phyloP scores from a whole-genome alignment of 1,284 basidiomycete genomes.

The Tilletia walkeri region DNA sequence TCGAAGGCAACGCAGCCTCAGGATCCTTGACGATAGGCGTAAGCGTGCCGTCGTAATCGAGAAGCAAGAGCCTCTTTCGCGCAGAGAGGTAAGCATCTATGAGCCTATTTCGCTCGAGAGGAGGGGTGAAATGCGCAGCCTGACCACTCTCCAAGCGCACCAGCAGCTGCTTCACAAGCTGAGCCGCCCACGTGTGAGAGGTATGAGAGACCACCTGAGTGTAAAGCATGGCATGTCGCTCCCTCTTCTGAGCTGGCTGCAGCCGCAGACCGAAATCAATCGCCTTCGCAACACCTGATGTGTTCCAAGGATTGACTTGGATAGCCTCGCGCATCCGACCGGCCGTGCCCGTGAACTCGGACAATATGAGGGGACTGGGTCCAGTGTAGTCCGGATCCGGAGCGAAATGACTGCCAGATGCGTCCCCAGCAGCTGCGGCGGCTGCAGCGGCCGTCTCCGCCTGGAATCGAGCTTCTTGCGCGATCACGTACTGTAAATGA shows the following conservation, averaged over 20 bases:
- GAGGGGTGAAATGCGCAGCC: conserved; percentile 81
- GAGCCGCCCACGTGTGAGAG: conserved; percentile 89
- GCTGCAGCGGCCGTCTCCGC: conserved; percentile 13
- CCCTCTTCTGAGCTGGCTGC: conserved; percentile 71
- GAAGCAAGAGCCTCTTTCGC: conserved; percentile 82
- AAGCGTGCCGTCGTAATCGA: conserved; percentile 97
- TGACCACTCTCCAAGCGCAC: conserved; percentile 77
- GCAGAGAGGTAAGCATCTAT: conserved; percentile 69
- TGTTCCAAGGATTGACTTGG: conserved; percentile 73
- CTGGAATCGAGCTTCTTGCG: conserved; percentile 13
- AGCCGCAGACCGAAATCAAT: conserved; percentile 86
- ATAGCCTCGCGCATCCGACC: conserved; percentile 79
- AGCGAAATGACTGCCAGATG: background rate
- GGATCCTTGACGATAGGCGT: conserved; percentile 95
- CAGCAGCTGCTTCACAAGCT: conserved; percentile 83
- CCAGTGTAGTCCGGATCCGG: conserved; percentile 14
- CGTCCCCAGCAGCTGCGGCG: background rate
- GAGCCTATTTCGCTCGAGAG: conserved; percentile 70
- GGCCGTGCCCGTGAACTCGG: conserved; percentile 96
- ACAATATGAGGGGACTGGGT: conserved; percentile 77
- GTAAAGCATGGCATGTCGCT: conserved; percentile 69
- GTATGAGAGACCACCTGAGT: conserved; percentile 90
- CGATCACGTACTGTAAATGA: conserved; percentile 9
- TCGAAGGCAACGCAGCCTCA: conserved; percentile 78
- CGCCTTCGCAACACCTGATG: conserved; percentile 83